Evolutionary conservation across 176 grass and related monocot species (phyloP).

Genomic region (Paspalum vaginatum): DNA sequence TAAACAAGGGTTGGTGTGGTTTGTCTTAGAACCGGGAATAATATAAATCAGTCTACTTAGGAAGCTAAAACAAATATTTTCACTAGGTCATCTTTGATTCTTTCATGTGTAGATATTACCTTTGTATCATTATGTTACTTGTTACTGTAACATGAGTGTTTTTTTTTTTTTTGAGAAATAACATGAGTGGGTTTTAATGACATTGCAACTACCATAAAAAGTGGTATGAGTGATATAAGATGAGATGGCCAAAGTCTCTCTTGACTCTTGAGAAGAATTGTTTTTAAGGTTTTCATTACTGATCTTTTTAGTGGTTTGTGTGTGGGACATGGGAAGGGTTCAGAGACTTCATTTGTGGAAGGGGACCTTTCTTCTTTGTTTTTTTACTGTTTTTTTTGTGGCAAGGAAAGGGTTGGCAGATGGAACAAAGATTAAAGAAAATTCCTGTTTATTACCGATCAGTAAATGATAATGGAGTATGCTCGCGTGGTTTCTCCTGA

Average conservation of each 20-base stretch:
- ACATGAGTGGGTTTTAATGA: neutral
- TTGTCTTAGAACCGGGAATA: constrained; percentile 13
- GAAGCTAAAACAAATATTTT: neutral
- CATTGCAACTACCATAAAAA: neutral
- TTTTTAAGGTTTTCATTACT: neutral
- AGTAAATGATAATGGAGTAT: neutral
- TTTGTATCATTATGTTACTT: neutral
- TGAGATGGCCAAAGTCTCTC: constrained; percentile 13
- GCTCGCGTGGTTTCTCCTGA: neutral
- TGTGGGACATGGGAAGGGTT: neutral
- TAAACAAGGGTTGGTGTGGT: neutral
- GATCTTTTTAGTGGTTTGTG: neutral
- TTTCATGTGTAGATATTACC: neutral
- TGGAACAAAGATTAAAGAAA: neutral
- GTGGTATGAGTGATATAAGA: neutral
- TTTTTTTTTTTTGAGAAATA: too few species aligned
- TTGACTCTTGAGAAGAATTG: neutral
- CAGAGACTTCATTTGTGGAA: neutral
- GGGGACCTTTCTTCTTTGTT: neutral
- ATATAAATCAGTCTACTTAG: neutral
- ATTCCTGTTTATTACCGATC: neutral
- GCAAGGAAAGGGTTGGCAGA: neutral
- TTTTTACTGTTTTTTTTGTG: constrained; percentile 3
- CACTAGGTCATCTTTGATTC: neutral
- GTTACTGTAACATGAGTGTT: too few species aligned